A percentile compares a stretch with the other conserved stretches of the same genome.
Evolutionary conservation across 2,329 filamentous ascomycete species (phyloP).

Genomic region (Botrytis deweyae): DNA sequence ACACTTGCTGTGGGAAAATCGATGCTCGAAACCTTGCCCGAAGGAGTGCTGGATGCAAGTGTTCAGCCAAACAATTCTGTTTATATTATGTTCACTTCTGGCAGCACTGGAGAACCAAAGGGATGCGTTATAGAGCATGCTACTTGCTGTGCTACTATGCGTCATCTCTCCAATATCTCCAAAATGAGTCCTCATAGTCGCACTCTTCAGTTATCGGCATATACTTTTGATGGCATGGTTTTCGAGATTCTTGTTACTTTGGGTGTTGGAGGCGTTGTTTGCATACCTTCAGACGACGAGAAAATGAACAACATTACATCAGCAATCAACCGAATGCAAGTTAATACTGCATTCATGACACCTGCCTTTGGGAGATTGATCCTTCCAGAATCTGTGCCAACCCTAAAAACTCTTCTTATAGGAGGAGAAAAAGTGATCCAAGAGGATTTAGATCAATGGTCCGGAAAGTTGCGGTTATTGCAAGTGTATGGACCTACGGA

Average conservation of each 20-base stretch:
- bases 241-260: conserved; percentile 29
- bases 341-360: conserved; percentile 29
- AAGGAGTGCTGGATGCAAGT: neutral
- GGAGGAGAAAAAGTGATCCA: conserved; percentile 78
- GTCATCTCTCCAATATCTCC: conserved; percentile 16
- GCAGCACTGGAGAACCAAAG: conserved; percentile 35
- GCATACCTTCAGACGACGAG: conserved; percentile 29
- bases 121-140: conserved; percentile 27
- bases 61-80: neutral
- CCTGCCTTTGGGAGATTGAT: conserved; percentile 58
- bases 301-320: conserved; percentile 28
- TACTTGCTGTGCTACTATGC: conserved; percentile 22
- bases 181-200: conserved; percentile 17
- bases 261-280: conserved; percentile 29
- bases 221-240: conserved; percentile 30
- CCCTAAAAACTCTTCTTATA: conserved; percentile 73
- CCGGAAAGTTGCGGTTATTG: conserved; percentile 39
- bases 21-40: neutral
- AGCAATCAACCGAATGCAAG: conserved; percentile 25
- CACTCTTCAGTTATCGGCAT: conserved; percentile 29
- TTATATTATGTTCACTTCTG: conserved; percentile 33
- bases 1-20: conserved; percentile 4
- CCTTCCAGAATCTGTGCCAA: conserved; percentile 77
- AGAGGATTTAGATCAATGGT: conserved; percentile 46
- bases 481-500: conserved; percentile 65